Conservation (phyloP, 768 basidiomycete genomes). For the Suillus brevipes region DNA sequence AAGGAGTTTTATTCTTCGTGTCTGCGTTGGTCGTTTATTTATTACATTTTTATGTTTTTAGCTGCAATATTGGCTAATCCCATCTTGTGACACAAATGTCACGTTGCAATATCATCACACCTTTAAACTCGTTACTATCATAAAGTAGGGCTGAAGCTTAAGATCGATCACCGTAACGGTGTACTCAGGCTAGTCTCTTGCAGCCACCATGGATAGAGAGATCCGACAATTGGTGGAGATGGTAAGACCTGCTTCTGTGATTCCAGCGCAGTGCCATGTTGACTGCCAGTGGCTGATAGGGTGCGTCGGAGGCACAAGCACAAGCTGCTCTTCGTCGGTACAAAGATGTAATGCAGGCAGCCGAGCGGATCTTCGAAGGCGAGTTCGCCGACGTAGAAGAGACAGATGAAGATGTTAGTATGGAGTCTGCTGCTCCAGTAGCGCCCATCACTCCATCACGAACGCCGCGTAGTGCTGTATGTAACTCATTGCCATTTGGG, state of each 20-base stretch:
- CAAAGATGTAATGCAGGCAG: conserved; percentile 91
- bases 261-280: not conserved
- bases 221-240: conserved; percentile 65
- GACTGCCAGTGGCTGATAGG: conserved; percentile 52
- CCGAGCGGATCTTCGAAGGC: conserved; percentile 83
- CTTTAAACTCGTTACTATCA: not conserved
- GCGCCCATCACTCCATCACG: conserved; percentile 30
- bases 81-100: conserved; percentile 2
- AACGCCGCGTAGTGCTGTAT: conserved; percentile 26
- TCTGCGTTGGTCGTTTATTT: conserved; percentile 15
- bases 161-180: conserved; percentile 2
- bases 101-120: not conserved
- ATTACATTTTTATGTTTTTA: conserved; percentile 16
- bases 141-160: conserved; percentile 18
- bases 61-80: conserved; percentile 1
- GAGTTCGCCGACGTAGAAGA: conserved; percentile 73
- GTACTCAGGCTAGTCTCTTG: not conserved
- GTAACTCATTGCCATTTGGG: conserved; percentile 6
- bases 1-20: conserved; percentile 15
- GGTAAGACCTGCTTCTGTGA: conserved; percentile 32
- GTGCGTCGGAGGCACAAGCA: conserved; percentile 80
- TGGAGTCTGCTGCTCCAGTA: conserved; percentile 34
- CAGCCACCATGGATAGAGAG: conserved; percentile 48
- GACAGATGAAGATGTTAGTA: conserved; percentile 50
- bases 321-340: conserved; percentile 77